phyloP scores from a whole-genome alignment of 202 grass and related monocot species.

The Musa balbisiana region DNA sequence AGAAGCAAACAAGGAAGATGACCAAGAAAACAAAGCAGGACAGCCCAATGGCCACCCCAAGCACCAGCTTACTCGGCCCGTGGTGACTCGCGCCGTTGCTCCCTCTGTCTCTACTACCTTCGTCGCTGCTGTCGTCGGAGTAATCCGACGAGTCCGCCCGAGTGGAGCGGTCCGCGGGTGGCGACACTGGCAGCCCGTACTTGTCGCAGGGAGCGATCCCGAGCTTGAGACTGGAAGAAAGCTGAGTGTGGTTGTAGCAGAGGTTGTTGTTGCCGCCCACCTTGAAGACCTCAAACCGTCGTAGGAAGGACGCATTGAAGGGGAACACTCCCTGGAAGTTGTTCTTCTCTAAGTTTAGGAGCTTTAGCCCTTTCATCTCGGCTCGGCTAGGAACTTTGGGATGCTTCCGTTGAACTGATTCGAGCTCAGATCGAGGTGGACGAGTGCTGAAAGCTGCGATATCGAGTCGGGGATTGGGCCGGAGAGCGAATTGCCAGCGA shows the following conservation, averaged over 20 bases:
- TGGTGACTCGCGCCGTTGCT: conserved; percentile 29
- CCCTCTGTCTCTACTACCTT: not conserved
- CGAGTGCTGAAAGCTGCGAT: conserved; percentile 61
- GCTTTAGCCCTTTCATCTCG: conserved; percentile 43
- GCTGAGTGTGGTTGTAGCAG: conserved; percentile 70
- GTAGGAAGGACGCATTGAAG: conserved; percentile 57
- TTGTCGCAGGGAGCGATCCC: conserved; percentile 79
- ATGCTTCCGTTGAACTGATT: conserved; percentile 88
- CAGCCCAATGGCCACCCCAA: conserved; percentile 75
- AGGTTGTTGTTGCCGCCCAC: conserved; percentile 66
- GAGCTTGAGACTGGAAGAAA: conserved; percentile 51
- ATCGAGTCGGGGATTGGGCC: conserved; percentile 55
- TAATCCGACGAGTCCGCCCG: conserved; percentile 58
- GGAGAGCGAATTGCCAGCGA: conserved; percentile 62
- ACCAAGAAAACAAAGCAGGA: conserved; percentile 75
- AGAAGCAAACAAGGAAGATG: conserved; percentile 81
- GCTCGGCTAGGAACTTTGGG: conserved; percentile 47
- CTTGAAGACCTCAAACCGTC: conserved; percentile 54
- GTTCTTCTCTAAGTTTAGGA: conserved; percentile 77
- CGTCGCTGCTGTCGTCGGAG: conserved; percentile 39
- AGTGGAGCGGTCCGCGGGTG: conserved; percentile 42
- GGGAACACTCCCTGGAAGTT: conserved; percentile 75
- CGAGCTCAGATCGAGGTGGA: conserved; percentile 68
- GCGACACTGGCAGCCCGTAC: conserved; percentile 61
- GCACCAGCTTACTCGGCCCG: conserved; percentile 66